Base-by-base conservation (phyloP, 139 green algal species). In the Limnomonas spitsbergensis region DNA sequence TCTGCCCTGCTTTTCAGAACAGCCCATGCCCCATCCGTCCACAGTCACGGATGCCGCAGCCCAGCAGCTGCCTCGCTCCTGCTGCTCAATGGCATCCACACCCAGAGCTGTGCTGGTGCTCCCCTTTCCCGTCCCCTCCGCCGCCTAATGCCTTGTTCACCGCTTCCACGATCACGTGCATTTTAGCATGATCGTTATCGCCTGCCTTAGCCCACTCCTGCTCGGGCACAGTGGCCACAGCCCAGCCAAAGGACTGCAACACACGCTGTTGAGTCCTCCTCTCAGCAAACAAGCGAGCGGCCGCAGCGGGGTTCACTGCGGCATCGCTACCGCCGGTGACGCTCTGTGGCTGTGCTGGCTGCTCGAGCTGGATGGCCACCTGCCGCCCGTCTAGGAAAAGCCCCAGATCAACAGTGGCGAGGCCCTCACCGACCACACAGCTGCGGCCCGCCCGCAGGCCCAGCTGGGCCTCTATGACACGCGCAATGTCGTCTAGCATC, bases 131-230 rank as follows among this genome's bases (percentile, higher is more conserved):
- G 7, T 72, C 61, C 26, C 24, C 29, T 7, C 24, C 61, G 9
- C 24, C 7, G 6, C 61, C 61, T 20, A 72, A 34, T 36, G 61
- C 61, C 29, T 72, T 72, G 61, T 72, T 72, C 27, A 72, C 61
- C 29, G 61, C 61, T 7, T 72, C 61, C 61, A 72, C 61, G 7
- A 72, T 37, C 61, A 72, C 9, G 29, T 72, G 61, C 61, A 72
- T 20, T 37, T 72, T 72, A 7, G 24, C 61, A 34, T 37, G 26
- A 7, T 72, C 29, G 29, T 72, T 7, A 34, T 34, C 26, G 26
- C 29, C 61, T 20, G 61, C 61, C 26, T 34, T 20, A 72, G 26
- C 27, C 61, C 61, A 72, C 61, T 72, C 61, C 61, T 39, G 6
- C 9, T 72, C 61, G 27, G 9, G 6, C 27, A 72, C 9, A 20